Conservation (phyloP, 257 asterid genomes). For the Datura wrightii region DNA sequence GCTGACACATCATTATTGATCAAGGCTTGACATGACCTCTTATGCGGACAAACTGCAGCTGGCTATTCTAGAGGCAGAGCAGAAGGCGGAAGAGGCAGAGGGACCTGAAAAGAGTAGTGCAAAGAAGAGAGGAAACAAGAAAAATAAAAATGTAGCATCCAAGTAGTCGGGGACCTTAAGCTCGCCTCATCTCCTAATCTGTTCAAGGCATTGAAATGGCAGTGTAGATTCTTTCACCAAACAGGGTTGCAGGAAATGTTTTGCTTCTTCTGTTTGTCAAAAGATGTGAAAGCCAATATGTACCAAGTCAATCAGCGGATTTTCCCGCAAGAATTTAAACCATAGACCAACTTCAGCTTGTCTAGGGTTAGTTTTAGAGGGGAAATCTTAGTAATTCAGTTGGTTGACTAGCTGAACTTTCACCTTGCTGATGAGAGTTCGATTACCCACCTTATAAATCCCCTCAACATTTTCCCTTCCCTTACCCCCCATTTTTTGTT, state of each 20-base stretch:
- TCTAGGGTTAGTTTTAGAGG: neutral
- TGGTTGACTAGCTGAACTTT: no score
- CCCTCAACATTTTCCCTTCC: no score
- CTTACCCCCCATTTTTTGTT: no score
- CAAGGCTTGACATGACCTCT: constrained; percentile 25
- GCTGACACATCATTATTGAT: neutral
- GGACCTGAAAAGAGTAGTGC: constrained; percentile 66
- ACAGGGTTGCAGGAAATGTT: neutral
- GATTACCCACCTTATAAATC: no score
- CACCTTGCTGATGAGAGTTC: no score
- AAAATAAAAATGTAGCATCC: constrained; percentile 56
- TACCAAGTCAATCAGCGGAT: neutral
- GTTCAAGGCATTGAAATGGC: neutral
- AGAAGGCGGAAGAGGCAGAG: constrained; percentile 88
- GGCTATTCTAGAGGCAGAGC: constrained; percentile 93
- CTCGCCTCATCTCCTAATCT: neutral
- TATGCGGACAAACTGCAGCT: constrained; percentile 48
- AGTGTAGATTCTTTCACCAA: neutral
- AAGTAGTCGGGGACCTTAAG: constrained; percentile 39
- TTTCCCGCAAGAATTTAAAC: neutral
- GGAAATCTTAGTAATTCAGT: no score
- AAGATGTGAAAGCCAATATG: neutral
- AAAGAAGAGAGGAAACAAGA: constrained; percentile 70
- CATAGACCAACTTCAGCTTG: neutral
- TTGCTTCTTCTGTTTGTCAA: neutral